phyloP scores from a whole-genome alignment of 768 basidiomycete genomes.

The Lactifluus volemus region DNA sequence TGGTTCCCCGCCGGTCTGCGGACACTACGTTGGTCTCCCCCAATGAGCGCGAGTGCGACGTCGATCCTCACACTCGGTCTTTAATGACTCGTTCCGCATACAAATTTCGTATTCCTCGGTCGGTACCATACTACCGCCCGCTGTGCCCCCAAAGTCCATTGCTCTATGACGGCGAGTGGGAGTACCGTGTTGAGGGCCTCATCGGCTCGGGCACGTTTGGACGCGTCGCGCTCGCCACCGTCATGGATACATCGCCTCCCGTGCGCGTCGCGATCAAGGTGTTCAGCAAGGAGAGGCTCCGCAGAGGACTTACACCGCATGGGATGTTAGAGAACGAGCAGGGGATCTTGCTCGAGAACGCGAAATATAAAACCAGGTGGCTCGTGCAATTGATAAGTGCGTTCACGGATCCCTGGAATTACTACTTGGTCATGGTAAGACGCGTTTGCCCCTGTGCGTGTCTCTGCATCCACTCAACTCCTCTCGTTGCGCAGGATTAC shows the following conservation, averaged over 20 bases:
- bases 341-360: background rate
- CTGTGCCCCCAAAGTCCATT: background rate
- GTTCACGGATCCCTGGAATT: conserved; percentile 9
- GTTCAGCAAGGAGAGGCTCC: background rate
- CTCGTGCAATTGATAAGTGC: background rate
- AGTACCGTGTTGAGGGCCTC: conserved; percentile 9
- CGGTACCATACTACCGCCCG: background rate
- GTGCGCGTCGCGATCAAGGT: conserved; percentile 9
- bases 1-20: background rate
- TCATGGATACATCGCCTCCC: background rate
- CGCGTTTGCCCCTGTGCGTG: too few species aligned
- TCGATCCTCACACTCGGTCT: background rate
- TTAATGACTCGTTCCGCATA: background rate
- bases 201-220: conserved; percentile 8
- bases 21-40: background rate
- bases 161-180: background rate
- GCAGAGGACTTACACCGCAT: background rate
- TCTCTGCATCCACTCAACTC: background rate
- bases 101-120: background rate
- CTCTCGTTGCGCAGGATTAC: conserved; percentile 7
- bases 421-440: conserved; percentile 12
- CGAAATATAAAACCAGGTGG: background rate
- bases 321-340: conserved; percentile 1
- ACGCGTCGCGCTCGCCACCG: conserved; percentile 9
- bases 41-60: background rate